phyloP scores from a whole-genome alignment of 352 stramenopile genomes.

The Pythium pyrilobum region DNA sequence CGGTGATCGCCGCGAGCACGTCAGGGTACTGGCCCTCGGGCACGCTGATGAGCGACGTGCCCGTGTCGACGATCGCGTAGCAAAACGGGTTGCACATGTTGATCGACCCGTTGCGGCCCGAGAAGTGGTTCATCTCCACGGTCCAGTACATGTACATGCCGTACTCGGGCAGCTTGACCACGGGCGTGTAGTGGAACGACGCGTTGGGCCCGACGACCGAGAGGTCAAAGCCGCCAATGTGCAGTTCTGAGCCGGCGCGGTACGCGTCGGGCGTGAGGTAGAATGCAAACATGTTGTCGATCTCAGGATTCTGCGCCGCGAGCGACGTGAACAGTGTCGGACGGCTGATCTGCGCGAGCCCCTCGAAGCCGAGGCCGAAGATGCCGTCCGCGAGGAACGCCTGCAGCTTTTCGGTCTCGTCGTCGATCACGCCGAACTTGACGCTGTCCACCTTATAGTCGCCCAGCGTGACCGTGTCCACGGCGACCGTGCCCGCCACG shows the following conservation, averaged over 20 bases:
- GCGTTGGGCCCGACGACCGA: slow-evolving; percentile 73
- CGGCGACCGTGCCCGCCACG: slow-evolving; percentile 65
- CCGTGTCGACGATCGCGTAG: slow-evolving; percentile 87
- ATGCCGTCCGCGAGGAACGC: slow-evolving; percentile 87
- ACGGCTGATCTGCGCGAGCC: slow-evolving; percentile 81
- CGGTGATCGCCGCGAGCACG: slow-evolving; percentile 56
- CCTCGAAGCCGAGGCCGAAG: slow-evolving; percentile 79
- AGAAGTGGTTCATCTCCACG: slow-evolving; percentile 70
- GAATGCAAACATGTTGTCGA: slow-evolving; percentile 88
- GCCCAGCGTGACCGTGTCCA: slow-evolving; percentile 71
- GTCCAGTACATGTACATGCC: slow-evolving; percentile 85
- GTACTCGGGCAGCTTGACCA: slow-evolving; percentile 77
- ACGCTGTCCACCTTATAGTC: slow-evolving; percentile 67
- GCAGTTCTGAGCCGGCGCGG: slow-evolving; percentile 59
- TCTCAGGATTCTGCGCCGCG: slow-evolving; percentile 49
- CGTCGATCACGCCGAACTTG: slow-evolving; percentile 64
- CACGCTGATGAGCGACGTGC: slow-evolving; percentile 82
- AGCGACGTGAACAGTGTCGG: slow-evolving; percentile 79
- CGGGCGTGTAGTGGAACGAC: slow-evolving; percentile 85
- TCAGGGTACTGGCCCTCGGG: slow-evolving; percentile 63
- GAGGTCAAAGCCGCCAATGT: slow-evolving; percentile 83
- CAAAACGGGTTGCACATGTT: slow-evolving; percentile 80
- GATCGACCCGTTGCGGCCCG: slow-evolving; percentile 4
- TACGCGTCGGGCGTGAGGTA: slow-evolving; percentile 81
- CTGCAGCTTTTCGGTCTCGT: slow-evolving; percentile 67